Base-by-base conservation (phyloP, 768 basidiomycete genomes). In the Amanita rimosa region DNA sequence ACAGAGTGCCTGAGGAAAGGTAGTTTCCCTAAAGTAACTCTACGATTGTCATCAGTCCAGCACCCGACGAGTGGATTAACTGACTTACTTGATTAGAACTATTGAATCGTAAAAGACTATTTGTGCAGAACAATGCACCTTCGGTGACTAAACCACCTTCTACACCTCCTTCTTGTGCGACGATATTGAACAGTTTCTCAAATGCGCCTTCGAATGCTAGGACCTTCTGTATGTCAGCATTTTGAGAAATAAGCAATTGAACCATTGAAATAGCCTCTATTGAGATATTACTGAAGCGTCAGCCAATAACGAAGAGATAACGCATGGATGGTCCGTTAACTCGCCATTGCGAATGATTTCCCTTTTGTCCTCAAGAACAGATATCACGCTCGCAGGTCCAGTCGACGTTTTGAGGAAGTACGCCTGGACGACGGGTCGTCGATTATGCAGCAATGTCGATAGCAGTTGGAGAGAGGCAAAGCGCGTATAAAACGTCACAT, bases 201-300 rank as follows among this genome's bases (percentile, higher is more conserved):
- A 99, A 98, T 1, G 88, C 89, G 16, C 96, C 93, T 56, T 93
- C 92, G 57, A 99, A 99, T 0, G 94, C 92, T 39, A 98, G 79
- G 26, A 97, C 81, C 65, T 97, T 98, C 60, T 97, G 95, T 31
- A 99, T 88, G 62, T 97, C 91, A 27, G 87, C 78, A 56, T 87
- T 97, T 56, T 93, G 85, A 0, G 81, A 79, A 33, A 86, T 79
- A 11, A 99, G 71, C 4, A 80, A 70, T 53, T 94, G 87, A 29
- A 93, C 73, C 67, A 94, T 79, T 13, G 81, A 71, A 34, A 96
- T 79, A 19, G 81, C 84, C 75, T 97, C 90, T 89, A 34, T 27
- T 38, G 17, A 27, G 31, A 31, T 31, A n/a, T n/a, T n/a, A n/a
- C n/a, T n/a, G n/a, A 37, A 29, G 38, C 6, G 19, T 45, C 2